Evolutionary conservation across 2,329 filamentous ascomycete species (phyloP), one percentile per base, ranked within the genome.

Genomic region (Alternaria burnsii): DNA sequence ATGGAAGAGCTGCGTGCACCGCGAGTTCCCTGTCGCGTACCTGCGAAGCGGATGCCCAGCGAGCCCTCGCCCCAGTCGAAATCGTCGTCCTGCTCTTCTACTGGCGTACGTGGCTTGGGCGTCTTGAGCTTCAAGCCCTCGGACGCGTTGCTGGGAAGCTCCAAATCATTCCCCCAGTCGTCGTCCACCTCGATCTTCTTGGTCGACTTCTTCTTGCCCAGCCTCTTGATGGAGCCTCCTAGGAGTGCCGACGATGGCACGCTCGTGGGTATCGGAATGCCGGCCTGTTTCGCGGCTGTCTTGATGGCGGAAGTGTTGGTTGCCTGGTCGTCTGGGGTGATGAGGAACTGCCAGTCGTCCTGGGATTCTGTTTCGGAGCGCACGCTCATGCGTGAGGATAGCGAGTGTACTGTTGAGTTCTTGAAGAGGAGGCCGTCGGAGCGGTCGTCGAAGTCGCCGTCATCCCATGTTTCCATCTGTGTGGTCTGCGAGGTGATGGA

Each of bases 61-160:
- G 94, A 97, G 56, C 93, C 94, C 79, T 98, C 95, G 53, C 91
- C 92, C 91, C 94, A 97, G 74, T 97, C 89, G 61, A 91, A 94
- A 69, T 97, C 88, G 63, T 97, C 94, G 64, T 97, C 94, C 53
- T 97, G 92, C 52, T 82, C 78, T 42, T 83, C 80, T 28, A 73
- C 71, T 14, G 74, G 75, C 51, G 74, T 61, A 83, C 78, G 52
- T 82, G 81, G 64, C 85, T 86, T 61, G 28, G 67, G 77, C 50
- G 72, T 38, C 72, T 83, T 83, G 24, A 72, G 69, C 70, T 80
- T 79, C 58, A 84, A 72, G n/a, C 77, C 77, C 34, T 72, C 74
- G 28, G 41, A 58, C 8, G 69, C 76, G 34, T 69, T 67, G 41
- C 74, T 69, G 22, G 80, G 79, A 61, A 84, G 79, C 59, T 84